Base-by-base conservation (phyloP, 225 moss, liverwort and hornwort genomes). In the Straminergon stramineum region DNA sequence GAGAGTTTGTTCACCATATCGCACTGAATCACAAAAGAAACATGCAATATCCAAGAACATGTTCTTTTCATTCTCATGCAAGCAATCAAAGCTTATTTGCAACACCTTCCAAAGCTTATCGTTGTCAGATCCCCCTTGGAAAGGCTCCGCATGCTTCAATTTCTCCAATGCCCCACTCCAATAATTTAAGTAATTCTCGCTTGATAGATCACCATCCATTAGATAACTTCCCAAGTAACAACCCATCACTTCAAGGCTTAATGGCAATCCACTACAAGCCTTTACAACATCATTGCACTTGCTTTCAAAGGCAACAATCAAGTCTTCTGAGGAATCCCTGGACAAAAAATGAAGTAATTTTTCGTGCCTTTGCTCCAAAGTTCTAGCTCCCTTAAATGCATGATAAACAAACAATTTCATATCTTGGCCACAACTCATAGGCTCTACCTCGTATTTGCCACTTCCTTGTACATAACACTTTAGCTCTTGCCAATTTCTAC, bases 131-230 rank as follows among this genome's bases (percentile, higher is more conserved):
- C 13, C 60, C 12, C 81, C 60, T 39, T 61, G 4, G 0, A 81
- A 41, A 41, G 81, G 81, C 41, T 81, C 61, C 0, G 2, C 60
- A 39, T 0, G 5, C 13, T 30, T 0, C 30, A 81, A 61, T 39
- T 81, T 81, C 13, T 41, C 17, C 7, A 58, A 39, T 2, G 81
- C 61, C 30, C 60, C 41, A 8, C 0, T 31, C 81, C 61, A 81
- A 81, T 1, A n/a, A 24, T 10, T 5, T 11, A 81, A 61, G 5
- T 41, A 81, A 2, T 12, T 20, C 18, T 0, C 20, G 2, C 60
- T 39, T 1, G 28, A 81, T 12, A 81, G 18, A 28, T 61, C 0
- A 0, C 3, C 19, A 61, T 81, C 81, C 2, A 0, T 17, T 17
- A 79, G 17, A 37, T 11, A 57, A 17, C 79, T 17, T 17, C 37